phyloP scores from a whole-genome alignment of 2,329 filamentous ascomycete genomes.

The Botrytis aclada region DNA sequence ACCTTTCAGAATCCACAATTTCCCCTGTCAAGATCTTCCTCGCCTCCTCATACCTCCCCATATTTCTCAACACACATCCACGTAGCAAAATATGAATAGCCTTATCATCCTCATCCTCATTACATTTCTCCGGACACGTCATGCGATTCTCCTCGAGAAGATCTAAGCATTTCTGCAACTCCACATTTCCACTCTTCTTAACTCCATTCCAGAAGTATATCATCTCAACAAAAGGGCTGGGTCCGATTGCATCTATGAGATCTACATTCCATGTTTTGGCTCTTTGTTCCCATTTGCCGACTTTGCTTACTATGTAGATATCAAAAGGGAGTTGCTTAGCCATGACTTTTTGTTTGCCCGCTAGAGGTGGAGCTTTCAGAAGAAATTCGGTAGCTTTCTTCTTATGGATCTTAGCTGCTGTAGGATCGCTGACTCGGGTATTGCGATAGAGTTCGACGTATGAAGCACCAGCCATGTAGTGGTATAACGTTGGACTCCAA shows the following conservation, averaged over 20 bases:
- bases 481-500: slow-evolving; percentile 88
- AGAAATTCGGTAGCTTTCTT: slow-evolving; percentile 66
- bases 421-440: slow-evolving; percentile 43
- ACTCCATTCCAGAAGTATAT: slow-evolving; percentile 89
- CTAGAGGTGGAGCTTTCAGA: slow-evolving; percentile 66
- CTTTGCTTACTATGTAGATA: slow-evolving; percentile 75
- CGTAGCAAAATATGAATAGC: slow-evolving; percentile 65
- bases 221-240: slow-evolving; percentile 85
- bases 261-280: slow-evolving; percentile 64
- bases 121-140: slow-evolving; percentile 45
- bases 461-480: slow-evolving; percentile 77
- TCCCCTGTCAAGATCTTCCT: slow-evolving; percentile 58
- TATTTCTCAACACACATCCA: slow-evolving; percentile 62
- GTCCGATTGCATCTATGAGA: slow-evolving; percentile 75
- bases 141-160: slow-evolving; percentile 65
- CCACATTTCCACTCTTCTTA: slow-evolving; percentile 68
- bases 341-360: slow-evolving; percentile 88
- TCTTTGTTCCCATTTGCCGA: slow-evolving; percentile 82
- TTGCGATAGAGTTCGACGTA: slow-evolving; percentile 80
- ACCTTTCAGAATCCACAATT: slow-evolving; percentile 64
- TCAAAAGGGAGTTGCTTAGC: slow-evolving; percentile 87
- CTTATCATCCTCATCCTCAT: slow-evolving; percentile 55
- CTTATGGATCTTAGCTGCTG: slow-evolving; percentile 55
- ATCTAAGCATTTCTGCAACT: slow-evolving; percentile 61
- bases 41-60: slow-evolving; percentile 63